Base-by-base conservation (phyloP, 2,329 filamentous ascomycete genomes). In the Phaeosphaeria sp. region DNA sequence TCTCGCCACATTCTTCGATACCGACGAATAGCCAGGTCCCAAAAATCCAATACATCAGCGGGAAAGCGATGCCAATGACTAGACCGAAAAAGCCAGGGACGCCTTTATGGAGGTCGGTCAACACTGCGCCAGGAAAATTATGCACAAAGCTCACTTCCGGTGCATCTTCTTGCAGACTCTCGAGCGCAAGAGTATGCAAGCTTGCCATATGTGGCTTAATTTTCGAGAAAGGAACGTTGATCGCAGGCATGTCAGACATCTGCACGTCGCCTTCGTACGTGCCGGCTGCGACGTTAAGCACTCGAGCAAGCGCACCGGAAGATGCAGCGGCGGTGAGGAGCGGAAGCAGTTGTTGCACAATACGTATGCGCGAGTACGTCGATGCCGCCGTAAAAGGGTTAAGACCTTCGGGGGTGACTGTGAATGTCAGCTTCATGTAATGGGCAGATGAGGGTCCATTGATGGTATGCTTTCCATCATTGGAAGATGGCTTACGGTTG, bases 351-450 rank as follows among this genome's bases (percentile, higher is more conserved):
- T 78, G 75, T 27, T 69, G 52, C 20, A 70, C 67, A 60, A 80
- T 79, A 23, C 77, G 72, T 27, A 65, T 65, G 33, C 78, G 76
- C 13, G 69, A 65, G 60, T 78, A 75, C 21, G 59, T 78, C 42
- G 60, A 71, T 51, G 65, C 62, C 17, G 58, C 56, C 57, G 68
- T 62, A 47, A 72, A 69, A 23, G 58, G 54, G 39, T 76, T 68
- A 1, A 79, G 62, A n/a, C 73, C 74, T 65, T 79, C 77, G 6
- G 44, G 20, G 1, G 74, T 78, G 13, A 36, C 49, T 52, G 36
- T 20, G 3, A 9, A 15, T 5, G 36, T 17, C 41, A 43, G 42
- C 25, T 27, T 27, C 9, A n/a, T 9, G 25, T 5, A 27, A 27
- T 9, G 25, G 4, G 9, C 5, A 9, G 18, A 44, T 11, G 42